Conservation (phyloP, 2,329 filamentous ascomycete genomes). For the Fusarium tuaranense region DNA sequence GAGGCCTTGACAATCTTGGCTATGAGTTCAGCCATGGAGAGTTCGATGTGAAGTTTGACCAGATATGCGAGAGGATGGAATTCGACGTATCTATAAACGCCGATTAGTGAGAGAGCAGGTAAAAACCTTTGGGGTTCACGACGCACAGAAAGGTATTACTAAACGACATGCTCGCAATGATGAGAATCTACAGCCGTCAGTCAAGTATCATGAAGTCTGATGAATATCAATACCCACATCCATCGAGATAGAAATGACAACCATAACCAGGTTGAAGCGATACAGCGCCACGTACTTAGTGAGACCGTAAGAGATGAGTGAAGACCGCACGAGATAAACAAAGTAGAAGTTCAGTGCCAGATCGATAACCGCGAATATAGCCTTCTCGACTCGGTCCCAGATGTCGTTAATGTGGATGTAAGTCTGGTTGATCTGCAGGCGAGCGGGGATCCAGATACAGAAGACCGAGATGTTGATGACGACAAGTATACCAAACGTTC, state of each 20-base stretch:
- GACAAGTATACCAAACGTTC: constrained; percentile 54
- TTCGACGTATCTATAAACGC: constrained; percentile 35
- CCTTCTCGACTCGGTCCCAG: constrained; percentile 64
- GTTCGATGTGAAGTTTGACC: constrained; percentile 44
- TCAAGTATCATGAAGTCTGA: not conserved
- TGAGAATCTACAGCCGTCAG: constrained; percentile 34
- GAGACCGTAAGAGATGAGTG: constrained; percentile 60
- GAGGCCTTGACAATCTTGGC: constrained; percentile 43
- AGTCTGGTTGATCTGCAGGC: constrained; percentile 52
- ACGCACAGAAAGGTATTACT: constrained; percentile 40
- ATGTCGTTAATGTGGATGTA: constrained; percentile 58
- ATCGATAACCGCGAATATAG: constrained; percentile 60
- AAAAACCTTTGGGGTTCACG: not conserved
- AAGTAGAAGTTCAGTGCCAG: constrained; percentile 61
- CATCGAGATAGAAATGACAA: constrained; percentile 45
- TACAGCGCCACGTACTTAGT: constrained; percentile 61
- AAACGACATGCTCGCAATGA: constrained; percentile 42
- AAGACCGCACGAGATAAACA: constrained; percentile 55
- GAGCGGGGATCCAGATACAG: constrained; percentile 63
- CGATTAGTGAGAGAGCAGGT: constrained; percentile 1
- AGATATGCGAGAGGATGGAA: constrained; percentile 45
- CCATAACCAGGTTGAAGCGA: constrained; percentile 49
- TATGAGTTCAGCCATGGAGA: constrained; percentile 44
- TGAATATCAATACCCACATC: constrained; percentile 36
- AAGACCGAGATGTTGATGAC: constrained; percentile 62